Evolutionary conservation across 148 eudicot species (phyloP).

Genomic region (Silene uniflora): DNA sequence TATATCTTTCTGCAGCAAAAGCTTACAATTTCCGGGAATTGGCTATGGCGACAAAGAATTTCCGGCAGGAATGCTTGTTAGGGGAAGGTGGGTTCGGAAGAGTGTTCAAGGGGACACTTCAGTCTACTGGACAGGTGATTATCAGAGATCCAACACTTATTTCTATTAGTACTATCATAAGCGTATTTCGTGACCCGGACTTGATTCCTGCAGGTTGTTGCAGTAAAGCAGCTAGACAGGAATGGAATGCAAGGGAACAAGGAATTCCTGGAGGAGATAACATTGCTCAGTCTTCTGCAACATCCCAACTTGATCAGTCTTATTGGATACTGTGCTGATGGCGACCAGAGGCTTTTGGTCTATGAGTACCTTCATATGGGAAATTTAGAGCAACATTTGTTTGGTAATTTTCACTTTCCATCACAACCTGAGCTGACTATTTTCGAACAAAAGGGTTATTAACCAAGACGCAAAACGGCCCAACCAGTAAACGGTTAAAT

Average conservation of each 20-base stretch:
- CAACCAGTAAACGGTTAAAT: too few species aligned
- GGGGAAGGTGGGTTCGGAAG: constrained; percentile 81
- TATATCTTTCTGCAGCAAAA: constrained; percentile 27
- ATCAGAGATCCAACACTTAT: neutral
- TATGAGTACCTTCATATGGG: constrained; percentile 72
- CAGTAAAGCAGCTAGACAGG: constrained; percentile 81
- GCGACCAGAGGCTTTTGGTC: constrained; percentile 88
- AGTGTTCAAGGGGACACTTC: constrained; percentile 62
- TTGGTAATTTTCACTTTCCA: constrained; percentile 37
- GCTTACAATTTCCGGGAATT: constrained; percentile 61
- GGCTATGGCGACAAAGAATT: constrained; percentile 76
- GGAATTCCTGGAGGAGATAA: constrained; percentile 62
- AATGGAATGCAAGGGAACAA: constrained; percentile 67
- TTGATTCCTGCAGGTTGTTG: constrained; percentile 50
- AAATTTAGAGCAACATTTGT: constrained; percentile 55
- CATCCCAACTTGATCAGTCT: constrained; percentile 64
- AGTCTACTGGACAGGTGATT: constrained; percentile 37
- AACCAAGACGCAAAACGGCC: too few species aligned
- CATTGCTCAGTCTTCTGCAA: constrained; percentile 49
- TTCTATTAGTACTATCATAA: too few species aligned
- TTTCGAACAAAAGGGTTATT: too few species aligned
- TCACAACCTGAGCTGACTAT: neutral
- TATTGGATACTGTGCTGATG: constrained; percentile 86
- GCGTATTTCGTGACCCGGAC: neutral
- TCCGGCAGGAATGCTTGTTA: constrained; percentile 66